A percentile compares a stretch with the other conserved stretches of the same genome.
These are phyloP conservation scores for Termitomyces sp. DNA, from an alignment of 768 basidiomycete species.

Conservation along the genomic window DNA sequence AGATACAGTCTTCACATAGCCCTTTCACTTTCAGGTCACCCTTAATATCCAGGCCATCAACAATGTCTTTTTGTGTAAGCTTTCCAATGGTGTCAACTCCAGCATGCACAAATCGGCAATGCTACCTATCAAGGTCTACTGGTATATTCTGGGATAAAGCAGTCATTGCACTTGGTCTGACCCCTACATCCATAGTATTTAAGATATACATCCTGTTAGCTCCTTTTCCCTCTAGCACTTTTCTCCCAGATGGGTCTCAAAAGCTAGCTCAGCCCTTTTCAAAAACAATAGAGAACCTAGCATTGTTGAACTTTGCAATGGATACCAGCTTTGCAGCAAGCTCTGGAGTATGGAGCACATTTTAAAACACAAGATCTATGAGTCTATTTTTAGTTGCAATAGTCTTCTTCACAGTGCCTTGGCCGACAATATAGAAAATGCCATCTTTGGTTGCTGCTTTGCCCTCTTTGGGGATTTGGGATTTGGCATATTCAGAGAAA, in stretches of 20 bases:
- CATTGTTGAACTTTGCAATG: neutral
- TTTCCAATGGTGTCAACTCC: neutral
- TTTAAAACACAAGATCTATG: neutral
- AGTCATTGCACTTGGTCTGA: neutral
- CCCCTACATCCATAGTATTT: neutral
- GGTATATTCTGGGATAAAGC: neutral
- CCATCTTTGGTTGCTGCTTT: neutral
- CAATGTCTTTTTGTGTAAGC: neutral
- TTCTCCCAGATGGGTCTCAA: neutral
- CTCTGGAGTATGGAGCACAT: neutral
- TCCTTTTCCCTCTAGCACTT: neutral
- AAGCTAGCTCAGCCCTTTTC: neutral
- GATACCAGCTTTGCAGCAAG: neutral
- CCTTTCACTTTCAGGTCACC: neutral
- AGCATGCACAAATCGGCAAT: neutral
- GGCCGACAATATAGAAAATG: neutral
- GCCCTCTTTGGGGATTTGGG: neutral
- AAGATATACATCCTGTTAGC: neutral
- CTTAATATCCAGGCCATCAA: neutral
- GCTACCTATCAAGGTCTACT: neutral
- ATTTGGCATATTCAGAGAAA: too few relatives aligned
- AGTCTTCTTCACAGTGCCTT: neutral
- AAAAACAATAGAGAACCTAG: neutral
- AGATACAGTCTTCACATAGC: neutral
- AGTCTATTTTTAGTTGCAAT: accelerated